Evolutionary conservation across 176 grass and related monocot genomes (phyloP), one percentile per base, ranked within the genome.

Genomic region (Leersia perrieri): DNA sequence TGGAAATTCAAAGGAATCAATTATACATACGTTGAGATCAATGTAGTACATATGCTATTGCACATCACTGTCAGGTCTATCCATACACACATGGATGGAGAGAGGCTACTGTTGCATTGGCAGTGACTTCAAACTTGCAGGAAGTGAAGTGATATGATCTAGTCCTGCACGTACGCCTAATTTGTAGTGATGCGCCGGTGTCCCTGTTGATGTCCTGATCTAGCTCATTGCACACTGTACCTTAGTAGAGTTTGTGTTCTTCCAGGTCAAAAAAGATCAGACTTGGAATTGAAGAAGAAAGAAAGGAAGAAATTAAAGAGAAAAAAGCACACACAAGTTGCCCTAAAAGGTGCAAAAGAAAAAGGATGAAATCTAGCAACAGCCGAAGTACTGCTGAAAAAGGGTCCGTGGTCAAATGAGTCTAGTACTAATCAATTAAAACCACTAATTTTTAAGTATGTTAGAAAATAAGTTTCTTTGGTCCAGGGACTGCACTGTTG

Each of bases 191-290:
- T 39, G 32, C 51, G 71, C 30, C 22, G 25, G 68, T 1, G 38
- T 75, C 72, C 60, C 64, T 51, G 40, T 2, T 62, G 31, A 5
- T 3, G 70, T 32, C 40, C 51, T 58, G 14, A 7, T 29, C 65
- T 63, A 27, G 44, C 68, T 26, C n/a, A 53, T 66, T 39, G 11
- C 60, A 9, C 33, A 20, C 40, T 57, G 55, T n/a, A 39, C 32
- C 22, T 20, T 51, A 51, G 16, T 53, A n/a, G n/a, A 3, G 22
- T 58, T 78, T 49, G 10, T 20, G 63, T 4, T 35, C 57, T 33
- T 61, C 69, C 11, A 10, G 29, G 83, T 85, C 83, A 85, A 63
- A 78, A 72, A 57, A 38, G 33, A 27, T 9, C 9, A 53, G 20
- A n/a, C 18, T 53, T 18, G 30, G 53, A 30, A 4, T 18, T n/a